Evolutionary conservation across 305 asterid genomes (phyloP), one percentile per base, ranked within the genome.

Genomic region (Fraxinus paxiana): DNA sequence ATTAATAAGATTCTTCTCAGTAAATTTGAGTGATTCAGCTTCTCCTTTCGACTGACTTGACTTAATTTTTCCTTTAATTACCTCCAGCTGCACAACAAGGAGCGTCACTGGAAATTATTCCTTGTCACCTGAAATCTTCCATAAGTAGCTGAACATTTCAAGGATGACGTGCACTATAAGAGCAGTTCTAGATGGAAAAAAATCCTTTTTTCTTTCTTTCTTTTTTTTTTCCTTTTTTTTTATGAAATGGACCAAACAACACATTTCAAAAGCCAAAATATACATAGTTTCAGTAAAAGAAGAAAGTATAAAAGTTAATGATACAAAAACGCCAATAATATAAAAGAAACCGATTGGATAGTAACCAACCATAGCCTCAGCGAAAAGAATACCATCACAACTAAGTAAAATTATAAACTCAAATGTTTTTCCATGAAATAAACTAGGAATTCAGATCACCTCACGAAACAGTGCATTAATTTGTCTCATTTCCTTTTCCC

Each of bases 41-140:
- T 96, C 98, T 86, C 93, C 99, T 85, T 88, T 88, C 84, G 96
- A 94, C 85, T 92, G 90, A 83, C 96, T 90, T 74, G 92, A 87
- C 82, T 89, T 92, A 67, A 84, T 78, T 87, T 92, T 89, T 77
- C 81, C 76, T 85, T 94, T 94, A 69, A 92, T 73, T 77, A 84
- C 71, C 86, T 92, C 92, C 91, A 96, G 85, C 99, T 95, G 90
- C 82, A 89, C 73, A 77, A 83, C 9, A 81, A 81, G 75, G 73
- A 76, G 41, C 61, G 70, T 18, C 46, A 76, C 8, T 83, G 73
- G 54, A 81, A 70, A 77, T 30, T 73, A 24, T 59, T 76, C 51
- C 73, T 61, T 51, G 75, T 13, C 2, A 20, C 43, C 37, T 5
- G 18, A 72, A 34, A 70, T 18, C 37, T 26, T 17, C 20, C 38